These are phyloP conservation scores for Dendrobium officinale DNA, from an alignment of 106 monocot species.

Conservation along the genomic window DNA sequence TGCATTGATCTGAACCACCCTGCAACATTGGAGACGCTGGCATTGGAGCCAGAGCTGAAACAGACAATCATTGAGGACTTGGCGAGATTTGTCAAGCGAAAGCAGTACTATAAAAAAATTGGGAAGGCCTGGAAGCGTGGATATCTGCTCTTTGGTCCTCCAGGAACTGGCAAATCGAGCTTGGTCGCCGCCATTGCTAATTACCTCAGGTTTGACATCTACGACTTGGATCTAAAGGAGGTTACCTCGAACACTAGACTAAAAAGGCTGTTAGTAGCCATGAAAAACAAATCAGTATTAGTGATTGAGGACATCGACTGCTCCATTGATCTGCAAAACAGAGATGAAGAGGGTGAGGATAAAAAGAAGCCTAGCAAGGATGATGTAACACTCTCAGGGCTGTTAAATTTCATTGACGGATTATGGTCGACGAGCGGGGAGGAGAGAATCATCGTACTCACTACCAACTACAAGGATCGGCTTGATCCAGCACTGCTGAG, in stretches of 20 bases:
- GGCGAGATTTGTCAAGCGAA: constrained; percentile 8
- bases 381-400: constrained; percentile 17
- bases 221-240: constrained; percentile 17
- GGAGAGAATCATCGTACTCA: constrained; percentile 24
- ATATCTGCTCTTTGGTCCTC: constrained; percentile 22
- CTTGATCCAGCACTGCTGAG: constrained; percentile 25
- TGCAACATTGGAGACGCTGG: constrained; percentile 27
- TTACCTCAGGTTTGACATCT: constrained; percentile 20
- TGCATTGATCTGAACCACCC: constrained; percentile 25
- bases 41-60: constrained; percentile 6
- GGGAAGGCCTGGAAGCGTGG: constrained; percentile 27
- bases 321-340: constrained; percentile 4
- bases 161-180: constrained; percentile 20
- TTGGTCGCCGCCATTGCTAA: constrained; percentile 25
- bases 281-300: constrained; percentile 14
- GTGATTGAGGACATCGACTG: constrained; percentile 25
- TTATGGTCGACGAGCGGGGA: constrained; percentile 20
- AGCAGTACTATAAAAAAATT: constrained; percentile 12
- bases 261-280: constrained; percentile 9
- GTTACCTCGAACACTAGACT: constrained; percentile 3
- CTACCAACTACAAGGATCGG: constrained; percentile 21
- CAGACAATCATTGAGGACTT: constrained; percentile 9
- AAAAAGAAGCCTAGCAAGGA: not conserved
- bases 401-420: constrained; percentile 23
- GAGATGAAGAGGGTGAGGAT: constrained; percentile 9